These are phyloP conservation scores for Dactylellina drechsleri DNA, from an alignment of 2,329 filamentous ascomycete genomes.

Conservation along the genomic window DNA sequence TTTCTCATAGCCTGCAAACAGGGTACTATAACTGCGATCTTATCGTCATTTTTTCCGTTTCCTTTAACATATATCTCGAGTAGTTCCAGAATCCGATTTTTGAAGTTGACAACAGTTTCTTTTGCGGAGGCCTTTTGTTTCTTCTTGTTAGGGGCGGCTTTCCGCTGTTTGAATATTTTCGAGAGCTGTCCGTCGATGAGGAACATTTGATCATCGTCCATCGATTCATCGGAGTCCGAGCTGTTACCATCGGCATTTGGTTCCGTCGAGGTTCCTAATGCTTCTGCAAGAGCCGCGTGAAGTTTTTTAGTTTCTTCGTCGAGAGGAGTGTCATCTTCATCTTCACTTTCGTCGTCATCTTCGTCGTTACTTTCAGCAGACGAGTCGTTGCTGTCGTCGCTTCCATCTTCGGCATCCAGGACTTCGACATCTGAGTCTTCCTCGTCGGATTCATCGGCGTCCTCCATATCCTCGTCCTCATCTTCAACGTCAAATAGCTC, in stretches of 20 bases:
- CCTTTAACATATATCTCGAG: slow-evolving; percentile 85
- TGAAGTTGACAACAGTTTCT: slow-evolving; percentile 91
- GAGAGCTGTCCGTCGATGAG: slow-evolving; percentile 82
- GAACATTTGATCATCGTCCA: slow-evolving; percentile 97
- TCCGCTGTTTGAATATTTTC: slow-evolving; percentile 83
- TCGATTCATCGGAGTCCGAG: slow-evolving; percentile 76
- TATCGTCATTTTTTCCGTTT: slow-evolving; percentile 63
- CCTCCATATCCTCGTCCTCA: slow-evolving; percentile 66
- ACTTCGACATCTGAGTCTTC: slow-evolving; percentile 63
- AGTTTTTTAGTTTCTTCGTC: slow-evolving; percentile 66
- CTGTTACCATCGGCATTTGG: slow-evolving; percentile 64
- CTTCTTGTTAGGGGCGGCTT: slow-evolving; percentile 73
- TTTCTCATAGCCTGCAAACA: slow-evolving; percentile 42
- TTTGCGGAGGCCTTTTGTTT: slow-evolving; percentile 88
- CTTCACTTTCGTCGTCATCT: slow-evolving; percentile 63
- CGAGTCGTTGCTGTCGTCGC: slow-evolving; percentile 62
- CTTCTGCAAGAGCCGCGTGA: slow-evolving; percentile 79
- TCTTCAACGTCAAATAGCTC: slow-evolving; percentile 79
- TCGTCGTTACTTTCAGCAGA: slow-evolving; percentile 62
- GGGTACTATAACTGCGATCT: slow-evolving; percentile 38
- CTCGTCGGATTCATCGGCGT: slow-evolving; percentile 65
- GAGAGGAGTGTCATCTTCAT: slow-evolving; percentile 63
- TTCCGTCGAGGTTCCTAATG: slow-evolving; percentile 74
- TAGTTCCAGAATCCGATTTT: slow-evolving; percentile 89
- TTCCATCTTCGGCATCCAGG: slow-evolving; percentile 64